These are phyloP conservation scores for Puccinellia tenuiflora DNA, from an alignment of 176 grass and related monocot genomes.

Conservation along the genomic window DNA sequence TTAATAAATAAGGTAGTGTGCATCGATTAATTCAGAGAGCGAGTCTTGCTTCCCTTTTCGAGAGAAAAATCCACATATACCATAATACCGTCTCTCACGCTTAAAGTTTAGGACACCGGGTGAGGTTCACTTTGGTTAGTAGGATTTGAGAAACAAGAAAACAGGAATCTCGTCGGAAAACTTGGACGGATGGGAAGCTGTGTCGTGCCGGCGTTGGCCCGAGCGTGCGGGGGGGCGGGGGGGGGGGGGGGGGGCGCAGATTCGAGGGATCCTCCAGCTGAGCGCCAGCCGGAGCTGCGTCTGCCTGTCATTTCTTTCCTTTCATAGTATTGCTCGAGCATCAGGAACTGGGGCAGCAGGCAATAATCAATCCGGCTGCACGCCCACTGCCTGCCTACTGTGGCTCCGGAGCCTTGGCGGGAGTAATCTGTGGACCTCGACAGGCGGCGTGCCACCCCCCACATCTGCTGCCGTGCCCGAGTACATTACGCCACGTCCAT, in stretches of 20 bases:
- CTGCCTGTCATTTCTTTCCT: neutral
- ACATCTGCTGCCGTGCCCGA: neutral
- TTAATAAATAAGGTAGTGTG: too few species aligned
- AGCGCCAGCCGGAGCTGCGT: neutral
- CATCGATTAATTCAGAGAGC: too few species aligned
- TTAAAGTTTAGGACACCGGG: too few species aligned
- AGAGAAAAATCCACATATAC: too few species aligned
- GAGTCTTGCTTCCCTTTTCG: too few species aligned
- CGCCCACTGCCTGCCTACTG: neutral
- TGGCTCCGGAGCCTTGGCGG: neutral
- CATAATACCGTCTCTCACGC: too few species aligned
- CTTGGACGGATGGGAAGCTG: too few species aligned
- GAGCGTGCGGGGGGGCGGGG: neutral
- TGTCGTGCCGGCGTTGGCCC: neutral
- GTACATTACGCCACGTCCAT: neutral
- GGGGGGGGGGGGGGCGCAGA: too few species aligned
- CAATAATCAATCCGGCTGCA: constrained; percentile 16
- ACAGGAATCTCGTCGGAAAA: too few species aligned
- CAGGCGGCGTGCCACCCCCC: neutral
- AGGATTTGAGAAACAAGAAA: too few species aligned
- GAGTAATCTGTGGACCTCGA: neutral
- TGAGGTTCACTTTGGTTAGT: too few species aligned
- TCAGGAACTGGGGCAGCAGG: neutral
- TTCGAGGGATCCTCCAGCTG: neutral
- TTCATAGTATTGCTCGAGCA: neutral